Evolutionary conservation across 345 rosid genomes (phyloP).

Genomic region (Cardamine occulta): DNA sequence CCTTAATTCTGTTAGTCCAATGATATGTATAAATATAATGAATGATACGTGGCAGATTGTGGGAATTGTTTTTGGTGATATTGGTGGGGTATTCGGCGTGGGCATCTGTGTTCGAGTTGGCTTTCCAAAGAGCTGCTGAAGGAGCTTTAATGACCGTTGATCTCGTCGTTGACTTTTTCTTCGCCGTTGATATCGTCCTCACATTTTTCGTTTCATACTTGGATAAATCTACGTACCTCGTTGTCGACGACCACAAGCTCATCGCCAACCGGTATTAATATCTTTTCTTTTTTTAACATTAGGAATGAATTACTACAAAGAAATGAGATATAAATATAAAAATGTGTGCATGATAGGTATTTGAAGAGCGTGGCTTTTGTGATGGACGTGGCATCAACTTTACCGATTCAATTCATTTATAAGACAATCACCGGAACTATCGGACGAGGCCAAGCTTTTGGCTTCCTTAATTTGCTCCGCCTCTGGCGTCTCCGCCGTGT

Average conservation of each 20-base stretch:
- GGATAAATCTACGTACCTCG: constrained; percentile 75
- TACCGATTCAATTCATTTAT: constrained; percentile 67
- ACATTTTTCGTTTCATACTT: constrained; percentile 93
- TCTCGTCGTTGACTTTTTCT: constrained; percentile 76
- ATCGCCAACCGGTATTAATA: constrained; percentile 58
- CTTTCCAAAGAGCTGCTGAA: constrained; percentile 61
- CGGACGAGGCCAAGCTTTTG: constrained; percentile 50
- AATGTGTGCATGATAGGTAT: constrained; percentile 46
- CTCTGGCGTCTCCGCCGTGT: constrained; percentile 96
- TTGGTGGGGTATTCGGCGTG: constrained; percentile 89
- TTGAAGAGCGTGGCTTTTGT: constrained; percentile 60
- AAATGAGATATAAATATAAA: too few species aligned
- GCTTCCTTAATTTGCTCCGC: constrained; percentile 82
- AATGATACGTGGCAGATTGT: constrained; percentile 51
- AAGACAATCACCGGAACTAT: constrained; percentile 51
- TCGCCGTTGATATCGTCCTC: constrained; percentile 73
- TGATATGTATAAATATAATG: too few species aligned
- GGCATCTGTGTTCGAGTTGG: constrained; percentile 84
- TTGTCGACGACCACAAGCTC: constrained; percentile 75
- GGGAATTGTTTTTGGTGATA: constrained; percentile 78
- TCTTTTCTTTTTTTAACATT: background rate
- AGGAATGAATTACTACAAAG: too few species aligned
- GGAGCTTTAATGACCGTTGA: constrained; percentile 62
- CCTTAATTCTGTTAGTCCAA: background rate
- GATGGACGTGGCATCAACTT: constrained; percentile 87